A percentile compares a stretch with the other conserved stretches of the same genome.
Conservation (phyloP, 352 stramenopile genomes). For the Phytophthora pluvialis region DNA sequence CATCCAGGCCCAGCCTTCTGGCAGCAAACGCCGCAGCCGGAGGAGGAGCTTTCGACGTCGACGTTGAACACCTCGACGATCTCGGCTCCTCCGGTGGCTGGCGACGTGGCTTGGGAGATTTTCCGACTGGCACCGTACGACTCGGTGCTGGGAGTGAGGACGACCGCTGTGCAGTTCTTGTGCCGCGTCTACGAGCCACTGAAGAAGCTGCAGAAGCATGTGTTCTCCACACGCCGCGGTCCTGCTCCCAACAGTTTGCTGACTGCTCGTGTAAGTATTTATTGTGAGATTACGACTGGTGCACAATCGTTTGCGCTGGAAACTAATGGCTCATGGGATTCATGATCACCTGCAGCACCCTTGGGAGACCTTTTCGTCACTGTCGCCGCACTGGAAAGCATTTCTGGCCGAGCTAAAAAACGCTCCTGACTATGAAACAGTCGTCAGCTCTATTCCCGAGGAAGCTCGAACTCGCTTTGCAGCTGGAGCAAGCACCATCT, state of each 20-base stretch:
- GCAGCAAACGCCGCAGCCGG: slow-evolving; percentile 16
- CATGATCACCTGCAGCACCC: slow-evolving; percentile 56
- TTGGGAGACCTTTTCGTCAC: slow-evolving; percentile 85
- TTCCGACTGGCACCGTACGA: slow-evolving; percentile 85
- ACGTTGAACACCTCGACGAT: slow-evolving; percentile 58
- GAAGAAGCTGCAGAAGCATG: slow-evolving; percentile 58
- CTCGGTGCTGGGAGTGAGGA: slow-evolving; percentile 63
- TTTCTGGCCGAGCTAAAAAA: slow-evolving; percentile 56
- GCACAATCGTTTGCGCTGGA: background rate
- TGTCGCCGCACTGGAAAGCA: slow-evolving; percentile 71
- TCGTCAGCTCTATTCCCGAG: slow-evolving; percentile 55
- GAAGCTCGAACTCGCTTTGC: slow-evolving; percentile 60
- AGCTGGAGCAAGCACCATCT: slow-evolving; percentile 43
- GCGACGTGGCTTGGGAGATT: slow-evolving; percentile 84
- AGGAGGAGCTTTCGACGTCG: background rate
- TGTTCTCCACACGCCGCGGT: slow-evolving; percentile 45
- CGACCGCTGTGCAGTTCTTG: slow-evolving; percentile 70
- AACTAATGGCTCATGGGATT: slow-evolving; percentile 2
- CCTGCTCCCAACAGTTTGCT: slow-evolving; percentile 42
- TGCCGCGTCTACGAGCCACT: slow-evolving; percentile 72
- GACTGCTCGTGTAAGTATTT: slow-evolving; percentile 44
- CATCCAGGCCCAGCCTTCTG: slow-evolving; percentile 84
- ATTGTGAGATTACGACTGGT: background rate
- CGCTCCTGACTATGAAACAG: slow-evolving; percentile 46
- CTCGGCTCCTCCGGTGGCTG: slow-evolving; percentile 72